Evolutionary conservation across 192 early-diverging fungal species (phyloP).

Genomic region (Backusella macrospora): DNA sequence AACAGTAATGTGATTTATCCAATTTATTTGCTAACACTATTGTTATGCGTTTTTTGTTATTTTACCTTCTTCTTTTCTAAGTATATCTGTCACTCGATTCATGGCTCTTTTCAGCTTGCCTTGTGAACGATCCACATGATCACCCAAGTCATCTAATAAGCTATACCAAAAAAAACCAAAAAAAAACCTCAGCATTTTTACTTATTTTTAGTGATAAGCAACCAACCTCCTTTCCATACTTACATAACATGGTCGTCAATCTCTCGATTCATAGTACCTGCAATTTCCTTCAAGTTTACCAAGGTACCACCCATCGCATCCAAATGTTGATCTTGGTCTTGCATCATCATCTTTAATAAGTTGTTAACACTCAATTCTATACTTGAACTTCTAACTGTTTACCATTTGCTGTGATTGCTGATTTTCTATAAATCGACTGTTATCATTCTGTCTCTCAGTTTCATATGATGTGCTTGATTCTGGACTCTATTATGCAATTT

Average conservation of each 20-base stretch:
- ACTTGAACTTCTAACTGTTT: neutral
- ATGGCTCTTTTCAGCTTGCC: slow-evolving; percentile 50
- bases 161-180: slow-evolving; percentile 7
- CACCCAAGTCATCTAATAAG: slow-evolving; percentile 57
- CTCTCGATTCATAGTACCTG: slow-evolving; percentile 56
- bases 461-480: slow-evolving; percentile 20
- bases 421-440: slow-evolving; percentile 40
- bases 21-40: neutral
- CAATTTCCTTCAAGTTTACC: slow-evolving; percentile 61
- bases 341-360: slow-evolving; percentile 48
- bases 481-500: slow-evolving; percentile 10
- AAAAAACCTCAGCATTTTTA: too few relatives aligned
- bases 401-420: slow-evolving; percentile 42
- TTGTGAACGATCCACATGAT: slow-evolving; percentile 52
- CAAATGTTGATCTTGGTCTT: slow-evolving; percentile 62
- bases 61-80: slow-evolving; percentile 61
- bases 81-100: slow-evolving; percentile 53
- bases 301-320: slow-evolving; percentile 59
- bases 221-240: neutral
- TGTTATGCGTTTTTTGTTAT: neutral
- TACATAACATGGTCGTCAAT: slow-evolving; percentile 60
- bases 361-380: neutral
- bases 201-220: too few relatives aligned
- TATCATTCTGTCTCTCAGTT: slow-evolving; percentile 27
- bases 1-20: neutral